Base-by-base conservation (phyloP, 192 early-diverging fungal species). In the Globomyces pollinis-pini region DNA sequence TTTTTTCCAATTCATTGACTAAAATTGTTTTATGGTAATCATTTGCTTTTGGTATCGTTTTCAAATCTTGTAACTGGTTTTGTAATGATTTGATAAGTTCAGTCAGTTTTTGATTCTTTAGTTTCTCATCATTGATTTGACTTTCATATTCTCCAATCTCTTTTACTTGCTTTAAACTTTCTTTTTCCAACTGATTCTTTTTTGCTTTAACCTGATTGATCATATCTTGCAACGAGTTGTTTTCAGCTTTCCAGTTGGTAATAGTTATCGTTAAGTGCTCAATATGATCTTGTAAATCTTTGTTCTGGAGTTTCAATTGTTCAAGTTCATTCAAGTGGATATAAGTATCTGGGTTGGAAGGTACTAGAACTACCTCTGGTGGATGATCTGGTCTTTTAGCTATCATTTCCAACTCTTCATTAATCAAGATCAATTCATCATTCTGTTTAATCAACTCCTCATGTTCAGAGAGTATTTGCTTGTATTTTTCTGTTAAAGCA, bases 1-100 rank as follows among this genome's bases (percentile, higher is more conserved):
- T 9, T 26, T 47, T 20, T 15, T 5, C 7, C 35, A 26, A n/a
- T n/a, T n/a, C n/a, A n/a, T n/a, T n/a, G n/a, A n/a, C n/a, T n/a
- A n/a, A n/a, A n/a, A n/a, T n/a, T n/a, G n/a, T n/a, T n/a, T n/a
- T n/a, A n/a, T n/a, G n/a, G n/a, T n/a, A n/a, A n/a, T n/a, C n/a
- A n/a, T n/a, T n/a, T n/a, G n/a, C n/a, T n/a, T n/a, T n/a, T n/a
- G n/a, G n/a, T n/a, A n/a, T n/a, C n/a, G n/a, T n/a, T 32, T 35
- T 11, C 3, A 2, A 18, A 38, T 13, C 15, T 38, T 60, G 15
- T 50, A 51, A 20, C 18, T 63, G 29, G 1, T 3, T 1, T 3
- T 49, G 33, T n/a, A 63, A 35, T 9, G 41, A 38, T 50, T 63
- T 43, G 16, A 55, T 21, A 28, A 63, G 43, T 50, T 43, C 62